A percentile compares a stretch with the other conserved stretches of the same genome.
Evolutionary conservation across 495 filamentous ascomycete species (phyloP).

Genomic region (Hypoxylon fragiforme): DNA sequence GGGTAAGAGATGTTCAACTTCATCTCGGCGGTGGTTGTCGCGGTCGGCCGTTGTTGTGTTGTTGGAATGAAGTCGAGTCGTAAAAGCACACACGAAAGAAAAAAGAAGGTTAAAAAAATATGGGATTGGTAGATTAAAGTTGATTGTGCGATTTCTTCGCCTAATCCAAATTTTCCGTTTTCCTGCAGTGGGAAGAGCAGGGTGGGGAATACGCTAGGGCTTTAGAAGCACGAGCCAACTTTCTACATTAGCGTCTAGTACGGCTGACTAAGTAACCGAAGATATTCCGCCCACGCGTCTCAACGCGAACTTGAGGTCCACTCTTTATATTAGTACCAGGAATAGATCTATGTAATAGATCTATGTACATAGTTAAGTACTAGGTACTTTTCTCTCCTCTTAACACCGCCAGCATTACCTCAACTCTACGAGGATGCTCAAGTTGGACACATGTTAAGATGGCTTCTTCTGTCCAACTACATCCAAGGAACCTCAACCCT

Average conservation of each 20-base stretch:
- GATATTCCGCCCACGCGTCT: conserved; percentile 16
- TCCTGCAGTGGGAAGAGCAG: conserved; percentile 30
- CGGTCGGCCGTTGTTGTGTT: conserved; percentile 33
- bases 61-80: conserved; percentile 35
- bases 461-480: conserved; percentile 32
- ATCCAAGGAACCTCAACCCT: conserved; percentile 15
- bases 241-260: not conserved
- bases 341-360: too few relatives aligned
- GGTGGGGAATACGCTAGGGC: conserved; percentile 28
- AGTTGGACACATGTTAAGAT: conserved; percentile 13
- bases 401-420: not conserved
- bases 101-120: conserved; percentile 17
- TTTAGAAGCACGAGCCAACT: conserved; percentile 30
- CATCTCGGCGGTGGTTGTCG: conserved; percentile 57
- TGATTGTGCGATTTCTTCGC: conserved; percentile 40
- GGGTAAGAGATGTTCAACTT: conserved; percentile 99
- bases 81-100: conserved; percentile 9
- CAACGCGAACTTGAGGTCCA: not conserved
- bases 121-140: conserved; percentile 20
- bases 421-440: too few relatives aligned
- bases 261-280: conserved; percentile 15
- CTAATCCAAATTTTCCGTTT: conserved; percentile 40
- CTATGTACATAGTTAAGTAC: too few relatives aligned
- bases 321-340: conserved; percentile 1
- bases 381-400: not conserved